Base-by-base conservation (phyloP, 192 early-diverging fungal species). In the Bifiguratus adelaidae region DNA sequence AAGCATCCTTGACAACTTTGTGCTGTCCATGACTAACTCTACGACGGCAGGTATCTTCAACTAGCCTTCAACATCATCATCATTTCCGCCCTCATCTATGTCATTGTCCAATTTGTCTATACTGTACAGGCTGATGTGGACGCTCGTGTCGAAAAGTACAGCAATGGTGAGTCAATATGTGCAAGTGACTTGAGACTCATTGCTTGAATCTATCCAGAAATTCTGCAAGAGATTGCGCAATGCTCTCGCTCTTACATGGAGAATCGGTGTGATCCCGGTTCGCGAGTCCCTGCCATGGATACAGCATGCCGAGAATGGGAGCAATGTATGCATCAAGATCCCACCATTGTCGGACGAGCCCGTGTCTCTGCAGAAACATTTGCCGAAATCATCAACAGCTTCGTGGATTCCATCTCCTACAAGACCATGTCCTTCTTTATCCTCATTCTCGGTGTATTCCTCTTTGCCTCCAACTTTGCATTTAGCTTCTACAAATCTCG, bases 381-480 rank as follows among this genome's bases (percentile, higher is more conserved):
- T 58, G 89, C 83, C 19, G 77, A 83, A 35, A 88, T 90, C 23
- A 58, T 86, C 36, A 90, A 88, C 47, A 74, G 82, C 26, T 83
- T 92, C 47, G 77, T 89, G 25, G 81, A 92, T 23, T 81, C 85
- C 6, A 73, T 92, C 5, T 88, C 86, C n/a, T 78, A 82, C 42
- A 92, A 92, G 45, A 84, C 87, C 0, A 83, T 92, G 83, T 27
- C 44, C n/a, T 52, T 52, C 41, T 44, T 52, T 32, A 42, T 33
- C 12, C 16, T 52, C 3, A 16, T 52, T 12, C 25, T 43, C 1
- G 21, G 42, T 8, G 41, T 30, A 3, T 52, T 42, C 7, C 20
- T 52, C 8, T 15, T 44, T 7, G 19, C 20, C 29, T 44, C 50
- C 19, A 52, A 52, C 2, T 20, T 44, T 2, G 27, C 50, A 18